These are phyloP conservation scores for Mallotus japonicus DNA, from an alignment of 441 rosid genomes.

Conservation along the genomic window DNA sequence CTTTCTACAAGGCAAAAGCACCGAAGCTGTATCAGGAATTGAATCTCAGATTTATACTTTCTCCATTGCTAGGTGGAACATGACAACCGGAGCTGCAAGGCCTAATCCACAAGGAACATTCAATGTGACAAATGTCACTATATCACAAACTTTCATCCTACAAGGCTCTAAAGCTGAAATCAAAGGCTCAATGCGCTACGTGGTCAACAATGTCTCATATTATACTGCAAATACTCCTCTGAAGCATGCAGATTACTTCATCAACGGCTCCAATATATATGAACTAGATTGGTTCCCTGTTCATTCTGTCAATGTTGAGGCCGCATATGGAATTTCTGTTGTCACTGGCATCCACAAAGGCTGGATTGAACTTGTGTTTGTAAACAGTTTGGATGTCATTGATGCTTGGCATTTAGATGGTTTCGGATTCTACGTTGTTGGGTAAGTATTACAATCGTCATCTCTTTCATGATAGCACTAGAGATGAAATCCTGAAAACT, in stretches of 20 bases:
- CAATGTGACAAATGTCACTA: constrained; percentile 52
- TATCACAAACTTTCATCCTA: constrained; percentile 44
- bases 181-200: constrained; percentile 31
- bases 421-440: constrained; percentile 41
- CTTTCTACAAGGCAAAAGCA: too few species aligned
- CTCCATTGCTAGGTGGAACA: constrained; percentile 41
- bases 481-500: too few species aligned
- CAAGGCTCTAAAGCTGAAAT: constrained; percentile 32
- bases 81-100: constrained; percentile 66
- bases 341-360: constrained; percentile 40
- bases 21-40: too few species aligned
- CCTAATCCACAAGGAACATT: constrained; percentile 73
- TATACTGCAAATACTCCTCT: constrained; percentile 46
- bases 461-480: too few species aligned
- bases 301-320: constrained; percentile 24
- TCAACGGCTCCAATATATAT: background rate
- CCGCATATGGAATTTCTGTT: constrained; percentile 38
- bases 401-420: constrained; percentile 52
- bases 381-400: constrained; percentile 28
- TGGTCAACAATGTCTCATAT: constrained; percentile 55
- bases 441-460: constrained; percentile 23
- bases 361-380: constrained; percentile 41
- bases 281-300: constrained; percentile 33
- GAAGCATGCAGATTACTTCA: constrained; percentile 49
- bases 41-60: too few species aligned